These are phyloP conservation scores for Ophiostoma himal-ulmi DNA, from an alignment of 2,329 filamentous ascomycete genomes.

Conservation along the genomic window DNA sequence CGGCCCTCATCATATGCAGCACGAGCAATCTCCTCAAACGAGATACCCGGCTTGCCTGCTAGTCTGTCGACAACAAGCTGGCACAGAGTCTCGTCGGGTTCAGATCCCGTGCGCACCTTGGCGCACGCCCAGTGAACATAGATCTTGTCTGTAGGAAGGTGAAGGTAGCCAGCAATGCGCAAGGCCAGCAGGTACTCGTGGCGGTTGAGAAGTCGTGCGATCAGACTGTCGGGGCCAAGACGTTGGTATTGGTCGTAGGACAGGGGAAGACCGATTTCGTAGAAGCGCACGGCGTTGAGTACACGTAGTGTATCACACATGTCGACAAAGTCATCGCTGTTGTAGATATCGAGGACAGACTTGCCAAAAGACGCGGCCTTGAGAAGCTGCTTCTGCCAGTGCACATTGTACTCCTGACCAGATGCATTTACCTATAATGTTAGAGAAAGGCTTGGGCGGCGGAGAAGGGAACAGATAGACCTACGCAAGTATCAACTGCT, in stretches of 20 bases:
- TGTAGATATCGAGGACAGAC: conserved; percentile 93
- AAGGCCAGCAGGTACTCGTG: conserved; percentile 88
- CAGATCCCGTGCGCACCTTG: conserved; percentile 79
- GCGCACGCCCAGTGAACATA: conserved; percentile 96
- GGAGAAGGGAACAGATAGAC: background rate
- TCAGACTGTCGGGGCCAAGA: conserved; percentile 81
- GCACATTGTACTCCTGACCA: conserved; percentile 80
- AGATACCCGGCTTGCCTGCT: conserved; percentile 83
- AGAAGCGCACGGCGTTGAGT: conserved; percentile 85
- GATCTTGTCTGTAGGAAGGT: conserved; percentile 78
- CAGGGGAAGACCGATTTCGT: conserved; percentile 80
- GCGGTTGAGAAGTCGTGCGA: conserved; percentile 77
- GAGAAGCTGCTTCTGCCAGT: conserved; percentile 94
- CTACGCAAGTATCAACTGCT: conserved; percentile 79
- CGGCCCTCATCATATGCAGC: conserved; percentile 93
- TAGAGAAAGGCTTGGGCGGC: background rate
- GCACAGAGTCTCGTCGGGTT: conserved; percentile 84
- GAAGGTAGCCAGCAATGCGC: conserved; percentile 79
- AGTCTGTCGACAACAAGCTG: conserved; percentile 79
- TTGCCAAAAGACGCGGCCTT: conserved; percentile 97
- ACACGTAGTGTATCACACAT: conserved; percentile 94
- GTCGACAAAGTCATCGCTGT: conserved; percentile 96
- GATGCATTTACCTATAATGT: conserved; percentile 62
- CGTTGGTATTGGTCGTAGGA: conserved; percentile 93
- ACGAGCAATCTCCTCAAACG: conserved; percentile 88